Evolutionary conservation across 495 filamentous ascomycete species (phyloP).

Genomic region (Zalerion maritima): DNA sequence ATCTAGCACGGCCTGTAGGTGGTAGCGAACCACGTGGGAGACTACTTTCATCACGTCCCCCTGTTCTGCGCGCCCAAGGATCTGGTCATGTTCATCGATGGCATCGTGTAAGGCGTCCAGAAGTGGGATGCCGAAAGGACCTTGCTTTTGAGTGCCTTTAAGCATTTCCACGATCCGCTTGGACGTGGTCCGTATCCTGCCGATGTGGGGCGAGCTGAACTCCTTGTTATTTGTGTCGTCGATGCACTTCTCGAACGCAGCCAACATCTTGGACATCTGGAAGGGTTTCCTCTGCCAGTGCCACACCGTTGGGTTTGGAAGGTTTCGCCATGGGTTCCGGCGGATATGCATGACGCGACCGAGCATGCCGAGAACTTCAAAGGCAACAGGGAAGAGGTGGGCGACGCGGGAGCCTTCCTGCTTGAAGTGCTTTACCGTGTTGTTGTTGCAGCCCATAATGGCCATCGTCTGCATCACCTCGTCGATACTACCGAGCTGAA

Average conservation of each 20-base stretch:
- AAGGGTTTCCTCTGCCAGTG: conserved; percentile 30
- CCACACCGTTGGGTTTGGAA: conserved; percentile 34
- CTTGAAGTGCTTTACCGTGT: conserved; percentile 25
- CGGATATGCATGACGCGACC: conserved; percentile 27
- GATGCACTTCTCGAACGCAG: conserved; percentile 15
- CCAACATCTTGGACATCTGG: conserved; percentile 18
- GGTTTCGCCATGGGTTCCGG: conserved; percentile 26
- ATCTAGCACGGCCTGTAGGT: conserved; percentile 22
- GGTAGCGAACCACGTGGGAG: conserved; percentile 16
- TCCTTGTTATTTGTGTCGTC: conserved; percentile 4
- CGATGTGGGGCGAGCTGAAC: conserved; percentile 5
- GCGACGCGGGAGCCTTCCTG: conserved; percentile 15
- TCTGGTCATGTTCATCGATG: conserved; percentile 16
- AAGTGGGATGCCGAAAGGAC: conserved; percentile 11
- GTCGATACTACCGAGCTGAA: conserved; percentile 21
- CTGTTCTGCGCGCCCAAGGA: conserved; percentile 11
- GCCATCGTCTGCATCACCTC: conserved; percentile 32
- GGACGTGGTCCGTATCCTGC: conserved; percentile 2
- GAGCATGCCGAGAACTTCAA: conserved; percentile 38
- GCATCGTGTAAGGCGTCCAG: conserved; percentile 24
- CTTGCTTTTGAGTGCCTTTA: not conserved
- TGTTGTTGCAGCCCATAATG: conserved; percentile 26
- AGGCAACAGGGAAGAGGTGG: conserved; percentile 36
- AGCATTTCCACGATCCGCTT: conserved; percentile 4
- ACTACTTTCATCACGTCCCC: not conserved